Evolutionary conservation across 1,284 basidiomycete genomes (phyloP), one percentile per base, ranked within the genome.

Genomic region (Puccinia hordei): DNA sequence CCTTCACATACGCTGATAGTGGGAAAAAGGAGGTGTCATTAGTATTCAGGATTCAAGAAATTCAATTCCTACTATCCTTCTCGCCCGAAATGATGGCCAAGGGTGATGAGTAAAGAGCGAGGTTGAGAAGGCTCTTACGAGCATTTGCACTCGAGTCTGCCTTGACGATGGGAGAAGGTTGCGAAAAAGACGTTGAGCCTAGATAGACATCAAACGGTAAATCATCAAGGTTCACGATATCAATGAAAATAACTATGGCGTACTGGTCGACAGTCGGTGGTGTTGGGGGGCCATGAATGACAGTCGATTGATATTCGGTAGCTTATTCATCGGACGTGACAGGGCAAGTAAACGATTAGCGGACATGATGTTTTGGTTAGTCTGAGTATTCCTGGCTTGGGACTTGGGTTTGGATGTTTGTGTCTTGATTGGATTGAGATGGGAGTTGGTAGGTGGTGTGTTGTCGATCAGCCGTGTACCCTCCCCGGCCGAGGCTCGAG

Each of bases 1-100:
- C 96, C 86, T 91, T 91, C 88, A 93, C 90, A 86, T 98, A 91
- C 81, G 94, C 94, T 95, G 84, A 35, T 35, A 30, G 24, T 24
- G 33, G 41, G 38, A 49, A 33, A 2, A 61, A 8, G 35, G 35
- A 51, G 8, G 24, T n/a, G n/a, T n/a, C n/a, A 24, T 68, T 49
- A 68, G 41, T 12, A n/a, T 68, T 2, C 27, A 65, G 9, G 13
- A 65, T n/a, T 35, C 12, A 41, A 65, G 5, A 38, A 10, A 51
- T n/a, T 53, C 38, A 30, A 27, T 30, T 22, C 27, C 4, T 35
- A 30, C 10, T 15, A 22, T 65, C 15, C 49, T 17, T 55, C 30
- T 55, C 6, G 10, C 49, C 27, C 27, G 22, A 19, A 27, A 35
- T 41, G 19, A 4, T 55, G 2, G 22, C 3, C 6, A 59, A 24